A percentile compares a stretch with the other conserved stretches of the same genome.
phyloP scores from a whole-genome alignment of 768 basidiomycete genomes.

The Tylopilus subfusipes region DNA sequence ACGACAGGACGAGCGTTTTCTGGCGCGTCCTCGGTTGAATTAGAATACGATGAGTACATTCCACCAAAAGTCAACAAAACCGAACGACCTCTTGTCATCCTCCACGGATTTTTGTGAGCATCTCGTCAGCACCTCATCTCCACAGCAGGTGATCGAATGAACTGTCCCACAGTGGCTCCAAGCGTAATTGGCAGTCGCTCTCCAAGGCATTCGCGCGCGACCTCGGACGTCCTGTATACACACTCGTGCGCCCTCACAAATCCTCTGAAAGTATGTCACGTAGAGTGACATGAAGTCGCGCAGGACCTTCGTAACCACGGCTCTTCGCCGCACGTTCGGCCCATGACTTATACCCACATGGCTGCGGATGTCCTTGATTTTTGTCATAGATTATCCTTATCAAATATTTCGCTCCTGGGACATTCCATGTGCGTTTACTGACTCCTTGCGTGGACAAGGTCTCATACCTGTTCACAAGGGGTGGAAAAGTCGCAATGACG shows the following conservation, averaged over 20 bases:
- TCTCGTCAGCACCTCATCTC: neutral
- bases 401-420: slow-evolving; percentile 71
- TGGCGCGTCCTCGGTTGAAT: slow-evolving; percentile 22
- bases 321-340: slow-evolving; percentile 65
- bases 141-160: neutral
- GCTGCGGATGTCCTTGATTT: slow-evolving; percentile 74
- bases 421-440: slow-evolving; percentile 75
- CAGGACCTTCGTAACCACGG: slow-evolving; percentile 93
- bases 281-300: neutral
- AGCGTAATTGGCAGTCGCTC: slow-evolving; percentile 85
- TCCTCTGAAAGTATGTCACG: neutral
- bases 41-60: slow-evolving; percentile 32
- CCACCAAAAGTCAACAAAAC: slow-evolving; percentile 27
- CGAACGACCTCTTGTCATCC: slow-evolving; percentile 49
- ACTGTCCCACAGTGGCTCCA: slow-evolving; percentile 59
- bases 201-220: slow-evolving; percentile 70
- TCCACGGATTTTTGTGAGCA: slow-evolving; percentile 64
- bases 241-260: slow-evolving; percentile 46
- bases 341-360: slow-evolving; percentile 78
- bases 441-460: neutral
- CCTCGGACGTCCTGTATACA: slow-evolving; percentile 65
- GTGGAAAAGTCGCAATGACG: slow-evolving; percentile 80
- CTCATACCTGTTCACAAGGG: slow-evolving; percentile 47
- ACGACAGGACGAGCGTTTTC: slow-evolving; percentile 21
- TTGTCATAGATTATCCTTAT: slow-evolving; percentile 49